Base-by-base conservation (phyloP, 2,329 filamentous ascomycete genomes). In the Penicillium verrucosum region DNA sequence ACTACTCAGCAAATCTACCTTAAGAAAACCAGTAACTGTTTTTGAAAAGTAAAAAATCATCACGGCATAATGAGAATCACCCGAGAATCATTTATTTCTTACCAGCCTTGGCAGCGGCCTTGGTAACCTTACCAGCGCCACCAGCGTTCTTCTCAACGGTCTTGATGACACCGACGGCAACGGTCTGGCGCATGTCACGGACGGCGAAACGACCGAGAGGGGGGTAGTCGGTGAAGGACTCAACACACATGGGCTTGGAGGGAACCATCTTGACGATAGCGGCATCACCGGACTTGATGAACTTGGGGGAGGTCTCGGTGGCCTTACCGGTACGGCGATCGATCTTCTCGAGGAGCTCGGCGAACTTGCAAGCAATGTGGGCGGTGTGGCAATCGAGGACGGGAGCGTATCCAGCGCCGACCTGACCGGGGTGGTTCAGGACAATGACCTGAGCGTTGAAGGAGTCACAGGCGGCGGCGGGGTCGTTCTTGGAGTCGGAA, bases 321-420 rank as follows among this genome's bases (percentile, higher is more conserved):
- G 92, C 90, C 89, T 99, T 99, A 81, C 94, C 94, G 79, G 94
- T 97, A 91, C 94, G 94, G 83, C 94, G 92, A 81, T 99, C 94
- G 76, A 99, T 99, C 93, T 99, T 99, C 90, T 97, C 91, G 70
- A 93, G 85, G 76, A 99, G 88, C 90, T 97, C 94, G 75, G 90
- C 81, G 88, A 99, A 99, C 90, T 97, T 97, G 94, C 94, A 99
- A 76, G 94, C 94, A 87, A 99, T 99, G 89, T 99, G 94, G 82
- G 94, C 94, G 77, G 94, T 99, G 89, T 99, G 94, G 90, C 94
- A 99, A 80, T 99, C 94, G 67, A 99, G 89, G 75, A 99, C 94
- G 79, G 94, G 94, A 71, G 94, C 93, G 86, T 99, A 99, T 80
- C 94, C 94, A 79, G 92, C 92, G 86, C 93, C 92, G 78, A 99